Base-by-base conservation (phyloP, 2,329 filamentous ascomycete genomes). In the Paraphaeosphaeria sporulosa region DNA sequence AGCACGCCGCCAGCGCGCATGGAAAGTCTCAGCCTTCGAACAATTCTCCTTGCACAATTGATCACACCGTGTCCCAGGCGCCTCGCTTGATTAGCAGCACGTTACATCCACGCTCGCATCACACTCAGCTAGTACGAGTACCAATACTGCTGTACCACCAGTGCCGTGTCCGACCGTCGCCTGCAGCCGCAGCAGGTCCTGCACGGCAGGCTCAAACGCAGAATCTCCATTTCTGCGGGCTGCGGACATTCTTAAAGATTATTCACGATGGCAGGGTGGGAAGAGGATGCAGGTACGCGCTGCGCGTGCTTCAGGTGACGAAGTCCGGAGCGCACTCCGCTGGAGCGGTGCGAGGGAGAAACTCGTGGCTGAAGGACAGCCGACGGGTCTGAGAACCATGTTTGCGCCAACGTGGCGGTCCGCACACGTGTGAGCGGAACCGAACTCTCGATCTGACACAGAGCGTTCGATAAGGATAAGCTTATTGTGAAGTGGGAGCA, bases 271-370 rank as follows among this genome's bases (percentile, higher is more conserved):
- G 9, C 19, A 25, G 42, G n/a, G 38, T n/a, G 23, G 40, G 6
- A n/a, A 32, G 40, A 6, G 13, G n/a, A 36, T 25, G 52, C 52
- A 44, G 25, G 38, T 54, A 54, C 19, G 40, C 42, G 34, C 49
- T 52, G 21, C 49, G 49, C 49, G 23, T 42, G 52, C 52, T 36
- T 55, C 52, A 44, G 27, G 21, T 55, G 27, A 19, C 52, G 52
- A 55, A 55, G 40, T 55, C 52, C 52, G 52, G 52, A 46, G 51
- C 51, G 23, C 38, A 54, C 51, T 54, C 52, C 42, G 40, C 8
- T 27, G 5, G 50, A 21, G 12, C 51, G 32, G 7, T 30, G 21
- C 30, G 32, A 19, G 34, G 36, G 34, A 27, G n/a, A 38, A n/a
- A 36, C 8, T 8, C 19, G 42, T 44, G 42, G 52, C n/a, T 21